Evolutionary conservation across 2,329 filamentous ascomycete species (phyloP).

Genomic region (Cladosporium sp.): DNA sequence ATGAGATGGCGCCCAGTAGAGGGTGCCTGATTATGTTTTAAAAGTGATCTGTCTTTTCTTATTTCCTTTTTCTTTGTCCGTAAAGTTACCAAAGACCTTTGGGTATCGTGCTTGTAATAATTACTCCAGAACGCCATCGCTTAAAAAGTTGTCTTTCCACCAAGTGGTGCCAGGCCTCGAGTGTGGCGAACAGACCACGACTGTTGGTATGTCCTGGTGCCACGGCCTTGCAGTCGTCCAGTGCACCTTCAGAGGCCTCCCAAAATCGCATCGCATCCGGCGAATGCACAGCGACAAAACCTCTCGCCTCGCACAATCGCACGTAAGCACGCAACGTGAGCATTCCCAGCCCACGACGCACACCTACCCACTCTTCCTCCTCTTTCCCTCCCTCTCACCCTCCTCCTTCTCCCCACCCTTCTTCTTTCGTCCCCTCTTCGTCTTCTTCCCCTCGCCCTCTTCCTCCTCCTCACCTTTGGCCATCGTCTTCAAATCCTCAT

Average conservation of each 20-base stretch:
- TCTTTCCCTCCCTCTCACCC: conserved; percentile 21
- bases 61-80: not conserved
- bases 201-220: not conserved
- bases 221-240: not conserved
- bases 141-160: conserved; percentile 8
- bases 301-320: not conserved
- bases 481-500: conserved; percentile 16
- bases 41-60: not conserved
- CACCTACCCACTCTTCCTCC: conserved; percentile 13
- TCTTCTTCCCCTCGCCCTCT: conserved; percentile 34
- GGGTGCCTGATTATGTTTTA: conserved; percentile 16
- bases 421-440: conserved; percentile 32
- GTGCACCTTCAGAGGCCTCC: not conserved
- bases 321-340: not conserved
- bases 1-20: conserved; percentile 21
- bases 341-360: not conserved
- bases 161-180: not conserved
- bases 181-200: not conserved
- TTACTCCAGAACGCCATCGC: conserved; percentile 23
- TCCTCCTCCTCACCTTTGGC: conserved; percentile 61
- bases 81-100: not conserved
- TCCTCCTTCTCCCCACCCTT: conserved; percentile 20
- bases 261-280: not conserved
- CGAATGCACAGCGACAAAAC: not conserved
- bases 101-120: conserved; percentile 15